Evolutionary conservation across 1,284 basidiomycete genomes (phyloP).

Genomic region (Microstroma glucosiphilum): DNA sequence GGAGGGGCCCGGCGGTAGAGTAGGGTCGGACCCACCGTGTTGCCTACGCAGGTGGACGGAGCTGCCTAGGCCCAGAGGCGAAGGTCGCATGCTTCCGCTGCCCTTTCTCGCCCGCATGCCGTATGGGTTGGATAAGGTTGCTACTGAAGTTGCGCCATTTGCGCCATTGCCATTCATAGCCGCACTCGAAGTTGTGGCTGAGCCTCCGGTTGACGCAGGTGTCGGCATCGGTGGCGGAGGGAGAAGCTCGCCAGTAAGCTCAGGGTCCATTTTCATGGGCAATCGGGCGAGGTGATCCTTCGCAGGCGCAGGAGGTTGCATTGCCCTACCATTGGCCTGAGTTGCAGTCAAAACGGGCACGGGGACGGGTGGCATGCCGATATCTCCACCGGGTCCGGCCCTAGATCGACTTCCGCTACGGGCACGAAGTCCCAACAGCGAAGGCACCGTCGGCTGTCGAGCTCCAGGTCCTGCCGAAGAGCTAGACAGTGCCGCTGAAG

Average conservation of each 20-base stretch:
- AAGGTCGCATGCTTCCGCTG: constrained; percentile 9
- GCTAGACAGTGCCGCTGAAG: not conserved
- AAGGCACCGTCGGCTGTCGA: not conserved
- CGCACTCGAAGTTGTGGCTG: too few species aligned
- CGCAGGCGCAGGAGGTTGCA: too few species aligned
- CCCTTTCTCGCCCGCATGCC: not conserved
- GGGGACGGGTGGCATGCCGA: not conserved
- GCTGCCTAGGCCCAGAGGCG: not conserved
- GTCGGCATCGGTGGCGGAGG: too few species aligned
- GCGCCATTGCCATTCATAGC: too few species aligned
- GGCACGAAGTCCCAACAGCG: not conserved
- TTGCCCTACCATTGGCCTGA: too few species aligned
- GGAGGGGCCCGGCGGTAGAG: constrained; percentile 2
- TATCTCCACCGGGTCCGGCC: not conserved
- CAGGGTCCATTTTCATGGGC: too few species aligned
- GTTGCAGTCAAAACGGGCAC: too few species aligned
- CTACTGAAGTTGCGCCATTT: too few species aligned
- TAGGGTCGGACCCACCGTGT: constrained; percentile 16
- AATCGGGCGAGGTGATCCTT: too few species aligned
- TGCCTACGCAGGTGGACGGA: constrained; percentile 14
- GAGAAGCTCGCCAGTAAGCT: too few species aligned
- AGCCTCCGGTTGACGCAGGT: too few species aligned
- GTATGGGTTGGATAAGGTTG: too few species aligned
- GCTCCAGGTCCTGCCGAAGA: not conserved
- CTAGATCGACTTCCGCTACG: constrained; percentile 6